Conservation (phyloP, 1,139 yeast genomes). For the Yamadazyma dendronema region DNA sequence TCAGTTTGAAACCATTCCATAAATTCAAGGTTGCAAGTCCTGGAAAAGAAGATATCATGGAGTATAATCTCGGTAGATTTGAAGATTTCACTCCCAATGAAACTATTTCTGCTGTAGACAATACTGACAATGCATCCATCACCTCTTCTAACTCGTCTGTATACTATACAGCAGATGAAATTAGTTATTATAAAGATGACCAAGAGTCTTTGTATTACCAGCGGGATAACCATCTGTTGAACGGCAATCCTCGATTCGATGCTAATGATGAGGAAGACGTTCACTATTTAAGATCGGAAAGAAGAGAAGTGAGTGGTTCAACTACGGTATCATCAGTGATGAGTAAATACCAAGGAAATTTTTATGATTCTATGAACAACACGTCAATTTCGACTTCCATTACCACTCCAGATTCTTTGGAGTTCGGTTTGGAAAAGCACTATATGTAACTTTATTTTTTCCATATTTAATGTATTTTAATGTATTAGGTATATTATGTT, state of each 20-base stretch:
- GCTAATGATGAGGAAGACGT: neutral
- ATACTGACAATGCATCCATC: constrained; percentile 3
- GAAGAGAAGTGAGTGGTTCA: constrained; percentile 17
- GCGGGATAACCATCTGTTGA: neutral
- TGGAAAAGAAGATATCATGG: constrained; percentile 4
- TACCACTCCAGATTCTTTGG: constrained; percentile 21
- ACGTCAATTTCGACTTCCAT: constrained; percentile 13
- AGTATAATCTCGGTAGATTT: neutral
- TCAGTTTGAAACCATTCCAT: constrained; percentile 16
- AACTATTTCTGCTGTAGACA: neutral
- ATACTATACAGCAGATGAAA: constrained; percentile 17
- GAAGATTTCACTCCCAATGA: neutral
- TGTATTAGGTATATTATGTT: neutral
- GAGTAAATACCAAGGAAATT: constrained; percentile 18
- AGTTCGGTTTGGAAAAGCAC: constrained; percentile 9
- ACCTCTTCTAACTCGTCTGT: constrained; percentile 13
- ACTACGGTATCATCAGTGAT: constrained; percentile 22
- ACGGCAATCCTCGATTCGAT: neutral
- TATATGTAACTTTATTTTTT: constrained; percentile 4
- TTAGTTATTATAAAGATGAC: constrained; percentile 2
- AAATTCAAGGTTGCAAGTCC: constrained; percentile 10
- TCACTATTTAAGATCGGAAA: constrained; percentile 5
- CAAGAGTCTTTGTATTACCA: neutral
- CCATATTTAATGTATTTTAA: neutral
- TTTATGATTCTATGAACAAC: constrained; percentile 11